phyloP scores from a whole-genome alignment of 257 asterid genomes.

The Salvia miltiorrhiza region DNA sequence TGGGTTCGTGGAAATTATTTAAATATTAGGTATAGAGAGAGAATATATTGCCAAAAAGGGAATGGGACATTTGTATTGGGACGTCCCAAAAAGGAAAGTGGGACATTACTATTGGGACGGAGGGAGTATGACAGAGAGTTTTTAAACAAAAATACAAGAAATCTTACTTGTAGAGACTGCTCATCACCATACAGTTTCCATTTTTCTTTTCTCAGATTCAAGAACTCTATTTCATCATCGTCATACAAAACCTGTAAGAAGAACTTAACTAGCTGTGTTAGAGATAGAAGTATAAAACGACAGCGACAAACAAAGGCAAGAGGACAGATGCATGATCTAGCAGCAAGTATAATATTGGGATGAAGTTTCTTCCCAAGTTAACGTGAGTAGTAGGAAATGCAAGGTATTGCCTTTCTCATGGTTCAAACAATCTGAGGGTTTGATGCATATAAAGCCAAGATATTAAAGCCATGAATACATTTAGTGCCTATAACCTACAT shows the following conservation, averaged over 20 bases:
- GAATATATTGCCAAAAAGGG: no score
- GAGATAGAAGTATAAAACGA: conserved; percentile 1
- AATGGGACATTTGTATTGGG: no score
- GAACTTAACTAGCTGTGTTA: conserved; percentile 14
- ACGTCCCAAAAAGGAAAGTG: no score
- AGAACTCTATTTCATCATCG: conserved; percentile 38
- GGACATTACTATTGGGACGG: no score
- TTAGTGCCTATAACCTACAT: not conserved
- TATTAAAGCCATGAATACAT: not conserved
- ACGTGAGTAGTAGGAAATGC: not conserved
- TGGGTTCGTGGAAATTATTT: no score
- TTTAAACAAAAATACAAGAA: no score
- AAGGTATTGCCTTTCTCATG: not conserved
- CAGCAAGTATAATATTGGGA: not conserved
- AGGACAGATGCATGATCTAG: not conserved
- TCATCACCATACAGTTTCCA: conserved; percentile 33
- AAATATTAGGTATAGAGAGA: no score
- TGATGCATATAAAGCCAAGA: not conserved
- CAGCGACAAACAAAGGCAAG: not conserved
- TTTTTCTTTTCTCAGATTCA: conserved; percentile 42
- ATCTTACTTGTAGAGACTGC: conserved; percentile 33
- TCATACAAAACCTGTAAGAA: conserved; percentile 40
- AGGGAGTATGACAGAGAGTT: no score
- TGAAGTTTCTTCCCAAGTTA: not conserved
- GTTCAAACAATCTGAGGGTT: not conserved